Conservation (phyloP, 176 grass and related monocot species). For the Thinopyrum elongatum region DNA sequence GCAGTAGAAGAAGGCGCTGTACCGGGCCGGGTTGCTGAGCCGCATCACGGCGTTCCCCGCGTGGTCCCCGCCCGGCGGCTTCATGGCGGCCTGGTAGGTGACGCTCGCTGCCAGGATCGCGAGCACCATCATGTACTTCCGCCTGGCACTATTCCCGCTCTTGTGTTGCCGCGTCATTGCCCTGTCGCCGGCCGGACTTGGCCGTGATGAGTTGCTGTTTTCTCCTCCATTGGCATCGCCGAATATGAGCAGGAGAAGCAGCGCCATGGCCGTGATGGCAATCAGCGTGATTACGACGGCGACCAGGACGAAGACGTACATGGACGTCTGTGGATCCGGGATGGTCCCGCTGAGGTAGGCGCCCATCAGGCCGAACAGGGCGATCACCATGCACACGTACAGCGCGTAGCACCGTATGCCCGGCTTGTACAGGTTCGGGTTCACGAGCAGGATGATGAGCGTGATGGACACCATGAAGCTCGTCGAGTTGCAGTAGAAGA, state of each 20-base stretch:
- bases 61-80: background rate
- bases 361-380: background rate
- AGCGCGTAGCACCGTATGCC: constrained; percentile 4
- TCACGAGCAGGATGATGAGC: constrained; percentile 30
- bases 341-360: background rate
- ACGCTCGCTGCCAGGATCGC: constrained; percentile 11
- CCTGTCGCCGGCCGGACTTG: background rate
- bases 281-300: background rate
- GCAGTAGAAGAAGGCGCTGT: background rate
- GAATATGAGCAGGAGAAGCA: background rate
- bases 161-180: too few species aligned
- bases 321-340: background rate
- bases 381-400: background rate
- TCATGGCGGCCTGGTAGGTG: constrained; percentile 5
- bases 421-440: background rate
- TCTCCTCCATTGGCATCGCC: background rate
- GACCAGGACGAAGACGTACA: background rate
- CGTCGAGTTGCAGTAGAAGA: constrained; percentile 39
- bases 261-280: background rate
- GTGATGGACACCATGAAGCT: constrained; percentile 30
- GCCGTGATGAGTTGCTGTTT: background rate
- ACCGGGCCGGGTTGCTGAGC: background rate
- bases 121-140: constrained; percentile 2
- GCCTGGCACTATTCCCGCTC: background rate
- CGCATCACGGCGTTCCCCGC: background rate